Evolutionary conservation across 805 yeast species (phyloP).

Genomic region (Ogataea dorogensis): DNA sequence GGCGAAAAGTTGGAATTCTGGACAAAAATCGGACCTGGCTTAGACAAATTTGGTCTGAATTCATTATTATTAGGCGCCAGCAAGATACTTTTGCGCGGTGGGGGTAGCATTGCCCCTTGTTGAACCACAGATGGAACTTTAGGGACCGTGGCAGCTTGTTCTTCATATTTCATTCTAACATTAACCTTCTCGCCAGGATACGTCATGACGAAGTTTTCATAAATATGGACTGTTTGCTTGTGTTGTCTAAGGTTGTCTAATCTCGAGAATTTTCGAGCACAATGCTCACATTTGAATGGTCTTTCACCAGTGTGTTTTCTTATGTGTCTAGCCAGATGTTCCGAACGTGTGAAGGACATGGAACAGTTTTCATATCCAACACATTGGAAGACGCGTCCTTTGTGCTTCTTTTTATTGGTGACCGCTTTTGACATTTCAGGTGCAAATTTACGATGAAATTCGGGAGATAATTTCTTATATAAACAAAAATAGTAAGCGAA

Average conservation of each 20-base stretch:
- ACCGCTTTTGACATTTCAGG: conserved; percentile 7
- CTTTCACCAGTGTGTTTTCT: conserved; percentile 94
- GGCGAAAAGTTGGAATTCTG: conserved; percentile 24
- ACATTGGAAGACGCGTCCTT: conserved; percentile 76
- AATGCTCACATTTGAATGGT: conserved; percentile 85
- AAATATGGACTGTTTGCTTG: conserved; percentile 77
- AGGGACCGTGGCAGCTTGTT: conserved; percentile 16
- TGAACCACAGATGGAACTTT: conserved; percentile 20
- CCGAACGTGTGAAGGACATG: conserved; percentile 89
- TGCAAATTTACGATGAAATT: conserved; percentile 1
- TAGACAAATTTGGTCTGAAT: conserved; percentile 30
- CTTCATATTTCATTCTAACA: conserved; percentile 26
- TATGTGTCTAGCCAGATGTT: conserved; percentile 89
- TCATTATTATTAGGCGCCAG: conserved; percentile 19
- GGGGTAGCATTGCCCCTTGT: conserved; percentile 30
- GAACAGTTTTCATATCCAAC: conserved; percentile 81
- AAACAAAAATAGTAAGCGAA: conserved; percentile 9
- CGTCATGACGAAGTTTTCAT: conserved; percentile 38
- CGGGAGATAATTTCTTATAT: conserved; percentile 4
- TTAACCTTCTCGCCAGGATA: conserved; percentile 35
- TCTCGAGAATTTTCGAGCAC: conserved; percentile 75
- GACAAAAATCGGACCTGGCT: conserved; percentile 33
- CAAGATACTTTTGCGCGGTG: conserved; percentile 28
- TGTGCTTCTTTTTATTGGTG: conserved; percentile 37
- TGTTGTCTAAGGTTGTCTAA: conserved; percentile 90